Conservation (phyloP, 148 eudicot species). For the Silene conica region DNA sequence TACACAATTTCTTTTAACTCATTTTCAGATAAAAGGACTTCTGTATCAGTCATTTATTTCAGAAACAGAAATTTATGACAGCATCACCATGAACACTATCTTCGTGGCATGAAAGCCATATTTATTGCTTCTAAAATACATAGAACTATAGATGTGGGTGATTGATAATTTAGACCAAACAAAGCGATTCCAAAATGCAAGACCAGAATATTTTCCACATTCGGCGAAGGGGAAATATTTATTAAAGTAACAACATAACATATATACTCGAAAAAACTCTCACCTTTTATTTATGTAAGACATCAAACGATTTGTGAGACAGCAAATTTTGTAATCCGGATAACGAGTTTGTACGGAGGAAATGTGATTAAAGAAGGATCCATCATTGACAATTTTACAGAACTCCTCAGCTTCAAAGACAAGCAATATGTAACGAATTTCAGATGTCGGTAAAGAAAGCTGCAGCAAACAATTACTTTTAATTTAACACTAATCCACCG, state of each 20-base stretch:
- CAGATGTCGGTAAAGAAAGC: conserved; percentile 38
- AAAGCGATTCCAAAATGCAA: neutral
- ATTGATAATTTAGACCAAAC: neutral
- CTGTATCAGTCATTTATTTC: neutral
- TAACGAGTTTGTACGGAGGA: conserved; percentile 53
- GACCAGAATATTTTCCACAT: neutral
- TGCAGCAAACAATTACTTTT: conserved; percentile 32
- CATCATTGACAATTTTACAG: conserved; percentile 57
- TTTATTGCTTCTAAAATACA: neutral
- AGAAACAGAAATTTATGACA: neutral
- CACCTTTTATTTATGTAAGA: conserved; percentile 86
- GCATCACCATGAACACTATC: conserved; percentile 2
- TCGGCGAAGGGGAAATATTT: neutral
- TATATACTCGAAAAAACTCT: conserved; percentile 1
- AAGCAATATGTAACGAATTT: conserved; percentile 59
- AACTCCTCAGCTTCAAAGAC: conserved; percentile 86
- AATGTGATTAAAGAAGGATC: conserved; percentile 54
- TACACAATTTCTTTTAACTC: neutral
- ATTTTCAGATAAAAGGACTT: neutral
- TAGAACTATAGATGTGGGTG: neutral
- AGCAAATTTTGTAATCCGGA: conserved; percentile 83
- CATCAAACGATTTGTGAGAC: conserved; percentile 65
- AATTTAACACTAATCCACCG: neutral
- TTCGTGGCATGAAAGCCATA: neutral
- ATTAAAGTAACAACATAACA: neutral